A percentile compares a stretch with the other conserved stretches of the same genome.
phyloP scores from a whole-genome alignment of 345 rosid species.

The Noccaea bulbosa region DNA sequence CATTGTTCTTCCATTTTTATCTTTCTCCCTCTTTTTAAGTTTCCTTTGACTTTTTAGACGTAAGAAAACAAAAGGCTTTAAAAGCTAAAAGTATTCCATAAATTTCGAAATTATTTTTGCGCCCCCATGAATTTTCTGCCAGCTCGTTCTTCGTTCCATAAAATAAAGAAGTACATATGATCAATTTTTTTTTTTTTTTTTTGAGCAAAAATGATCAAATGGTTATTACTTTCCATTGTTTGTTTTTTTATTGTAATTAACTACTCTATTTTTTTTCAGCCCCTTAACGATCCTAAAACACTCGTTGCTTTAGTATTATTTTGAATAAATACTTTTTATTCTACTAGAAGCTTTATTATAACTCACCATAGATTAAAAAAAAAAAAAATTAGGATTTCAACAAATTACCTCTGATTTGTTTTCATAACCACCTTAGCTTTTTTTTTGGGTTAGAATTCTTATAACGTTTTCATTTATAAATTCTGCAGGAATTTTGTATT shows the following conservation, averaged over 20 bases:
- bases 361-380: neutral
- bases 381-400: neutral
- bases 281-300: neutral
- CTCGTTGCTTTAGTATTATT: neutral
- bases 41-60: slow-evolving; percentile 46
- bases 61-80: slow-evolving; percentile 28
- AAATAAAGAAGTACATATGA: neutral
- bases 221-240: neutral
- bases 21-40: slow-evolving; percentile 41
- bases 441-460: neutral
- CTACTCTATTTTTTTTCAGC: neutral
- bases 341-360: neutral
- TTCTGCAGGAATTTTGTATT: neutral
- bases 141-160: slow-evolving; percentile 12
- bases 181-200: no score
- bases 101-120: slow-evolving; percentile 23
- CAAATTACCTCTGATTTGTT: neutral
- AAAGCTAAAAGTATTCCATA: slow-evolving; percentile 28
- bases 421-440: neutral
- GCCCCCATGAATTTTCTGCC: slow-evolving; percentile 23
- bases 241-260: neutral
- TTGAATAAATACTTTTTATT: neutral
- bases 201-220: slow-evolving; percentile 7
- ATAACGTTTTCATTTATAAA: neutral
- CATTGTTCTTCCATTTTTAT: slow-evolving; percentile 43